These are phyloP conservation scores for Naegleria gruberi DNA, from an alignment of 208 protist species.

Conservation along the genomic window DNA sequence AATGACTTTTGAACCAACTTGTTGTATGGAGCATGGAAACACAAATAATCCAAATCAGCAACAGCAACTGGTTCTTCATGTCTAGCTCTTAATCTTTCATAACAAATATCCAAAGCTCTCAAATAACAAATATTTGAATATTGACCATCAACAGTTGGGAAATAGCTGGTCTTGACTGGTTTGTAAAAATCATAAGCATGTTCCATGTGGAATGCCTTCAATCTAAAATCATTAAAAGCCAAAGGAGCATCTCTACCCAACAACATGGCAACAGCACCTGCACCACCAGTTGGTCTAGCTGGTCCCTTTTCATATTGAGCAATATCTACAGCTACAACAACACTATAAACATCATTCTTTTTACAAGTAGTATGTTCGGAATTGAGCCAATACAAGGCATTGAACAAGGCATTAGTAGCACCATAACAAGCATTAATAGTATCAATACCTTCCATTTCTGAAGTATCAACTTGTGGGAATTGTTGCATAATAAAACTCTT, in stretches of 20 bases:
- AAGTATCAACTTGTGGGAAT: slow-evolving; percentile 40
- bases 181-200: slow-evolving; percentile 87
- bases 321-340: slow-evolving; percentile 76
- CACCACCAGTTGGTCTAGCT: slow-evolving; percentile 42
- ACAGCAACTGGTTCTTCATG: neutral
- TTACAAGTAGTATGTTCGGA: slow-evolving; percentile 19
- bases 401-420: slow-evolving; percentile 72
- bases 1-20: slow-evolving; percentile 75
- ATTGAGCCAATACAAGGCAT: slow-evolving; percentile 70
- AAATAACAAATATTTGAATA: slow-evolving; percentile 68
- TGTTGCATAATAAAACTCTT: slow-evolving; percentile 73
- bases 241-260: slow-evolving; percentile 25
- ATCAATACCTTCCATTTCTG: slow-evolving; percentile 58
- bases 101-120: slow-evolving; percentile 66
- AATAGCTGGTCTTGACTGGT: slow-evolving; percentile 61
- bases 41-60: slow-evolving; percentile 42
- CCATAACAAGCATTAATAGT: slow-evolving; percentile 82
- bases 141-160: slow-evolving; percentile 68
- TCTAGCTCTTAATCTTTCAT: slow-evolving; percentile 41
- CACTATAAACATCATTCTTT: slow-evolving; percentile 68
- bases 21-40: slow-evolving; percentile 74
- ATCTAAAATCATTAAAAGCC: slow-evolving; percentile 2
- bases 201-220: slow-evolving; percentile 48
- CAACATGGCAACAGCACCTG: slow-evolving; percentile 45
- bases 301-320: slow-evolving; percentile 64